phyloP scores from a whole-genome alignment of 2,329 filamentous ascomycete species.

The Rutstroemia sp. region DNA sequence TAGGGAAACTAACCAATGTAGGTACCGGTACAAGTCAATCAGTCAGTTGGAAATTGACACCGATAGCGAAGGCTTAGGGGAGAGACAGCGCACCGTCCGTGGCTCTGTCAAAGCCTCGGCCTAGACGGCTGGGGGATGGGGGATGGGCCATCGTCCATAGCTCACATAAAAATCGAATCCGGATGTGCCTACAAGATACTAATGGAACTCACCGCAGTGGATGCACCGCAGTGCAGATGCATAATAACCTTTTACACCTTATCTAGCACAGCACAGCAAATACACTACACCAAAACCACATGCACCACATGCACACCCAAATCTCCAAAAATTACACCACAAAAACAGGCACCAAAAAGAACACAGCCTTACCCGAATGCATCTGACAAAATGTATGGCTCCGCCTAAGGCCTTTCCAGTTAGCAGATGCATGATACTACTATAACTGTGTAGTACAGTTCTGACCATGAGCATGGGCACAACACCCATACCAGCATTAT shows the following conservation, averaged over 20 bases:
- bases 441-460: too few relatives aligned
- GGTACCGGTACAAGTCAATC: too few relatives aligned
- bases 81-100: too few relatives aligned
- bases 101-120: too few relatives aligned
- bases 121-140: background rate
- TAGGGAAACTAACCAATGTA: too few relatives aligned
- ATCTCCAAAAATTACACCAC: background rate
- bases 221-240: conserved; percentile 4
- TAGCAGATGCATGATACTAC: too few relatives aligned
- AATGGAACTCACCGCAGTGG: conserved; percentile 3
- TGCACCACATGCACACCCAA: background rate
- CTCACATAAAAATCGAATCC: background rate
- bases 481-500: conserved; percentile 1
- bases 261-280: too few relatives aligned
- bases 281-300: background rate
- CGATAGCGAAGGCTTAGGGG: too few relatives aligned
- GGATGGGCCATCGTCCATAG: background rate
- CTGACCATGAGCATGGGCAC: background rate
- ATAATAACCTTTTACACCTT: background rate
- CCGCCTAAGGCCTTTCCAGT: background rate
- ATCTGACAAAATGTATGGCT: conserved; percentile 10
- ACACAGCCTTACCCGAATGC: conserved; percentile 12
- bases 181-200: too few relatives aligned
- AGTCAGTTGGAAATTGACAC: too few relatives aligned
- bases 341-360: conserved; percentile 4